A percentile compares a stretch with the other conserved stretches of the same genome.
These are phyloP conservation scores for Eruca vesicaria DNA, from an alignment of 441 rosid genomes.

Conservation along the genomic window DNA sequence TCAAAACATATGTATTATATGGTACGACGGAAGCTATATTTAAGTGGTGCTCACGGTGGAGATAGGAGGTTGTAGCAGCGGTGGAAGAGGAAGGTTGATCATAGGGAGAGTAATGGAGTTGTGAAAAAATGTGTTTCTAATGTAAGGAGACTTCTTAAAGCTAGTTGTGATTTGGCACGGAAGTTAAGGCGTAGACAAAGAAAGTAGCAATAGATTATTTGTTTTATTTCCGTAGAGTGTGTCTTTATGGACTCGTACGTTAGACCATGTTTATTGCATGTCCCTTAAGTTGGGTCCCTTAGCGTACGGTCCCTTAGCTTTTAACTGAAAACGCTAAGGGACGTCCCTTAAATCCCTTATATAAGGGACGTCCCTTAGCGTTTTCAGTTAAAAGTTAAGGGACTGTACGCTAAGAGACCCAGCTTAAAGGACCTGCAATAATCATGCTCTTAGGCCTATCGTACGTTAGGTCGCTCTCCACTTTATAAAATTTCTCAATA, in stretches of 20 bases:
- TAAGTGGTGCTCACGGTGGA: slow-evolving; percentile 24
- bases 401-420: no score
- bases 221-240: neutral
- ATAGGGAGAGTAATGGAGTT: neutral
- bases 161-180: no score
- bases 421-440: no score
- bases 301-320: no score
- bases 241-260: slow-evolving; percentile 13
- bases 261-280: no score
- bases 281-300: no score
- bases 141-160: neutral
- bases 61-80: slow-evolving; percentile 6
- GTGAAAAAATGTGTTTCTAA: neutral
- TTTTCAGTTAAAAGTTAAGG: no score
- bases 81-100: slow-evolving; percentile 9
- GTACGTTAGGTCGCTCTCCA: slow-evolving; percentile 18
- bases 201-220: neutral
- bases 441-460: no score
- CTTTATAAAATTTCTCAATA: neutral
- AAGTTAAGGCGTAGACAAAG: neutral
- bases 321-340: no score
- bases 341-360: no score
- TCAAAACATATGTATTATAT: neutral
- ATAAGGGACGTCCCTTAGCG: no score
- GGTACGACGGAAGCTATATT: slow-evolving; percentile 1